Base-by-base conservation (phyloP, 495 filamentous ascomycete genomes). In the Penicillium alfredii region DNA sequence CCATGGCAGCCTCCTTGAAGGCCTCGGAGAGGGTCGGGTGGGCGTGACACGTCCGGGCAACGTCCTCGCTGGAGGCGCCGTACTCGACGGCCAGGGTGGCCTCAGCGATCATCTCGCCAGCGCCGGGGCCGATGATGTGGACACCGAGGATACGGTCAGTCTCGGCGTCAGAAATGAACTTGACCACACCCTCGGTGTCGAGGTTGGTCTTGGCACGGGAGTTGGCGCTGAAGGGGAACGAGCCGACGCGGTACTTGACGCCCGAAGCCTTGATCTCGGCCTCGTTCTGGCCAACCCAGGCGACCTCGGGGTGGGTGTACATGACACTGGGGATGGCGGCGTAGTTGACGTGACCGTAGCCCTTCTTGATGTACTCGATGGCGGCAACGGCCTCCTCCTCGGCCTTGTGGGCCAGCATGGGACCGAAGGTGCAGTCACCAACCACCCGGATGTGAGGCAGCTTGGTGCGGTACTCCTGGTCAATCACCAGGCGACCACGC, bases 1-100 rank as follows among this genome's bases (percentile, higher is more conserved):
- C 87, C 92, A 98, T 98, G 38, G 92, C 92, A 47, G 92, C 92
- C 80, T 98, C 92, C 76, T 98, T 98, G 74, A 98, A 96, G 28
- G 92, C 92, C 73, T 98, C 92, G 10, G 89, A 78, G 38, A 96
- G 76, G 38, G 92, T 97, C 39, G 92, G 92, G 75, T 98, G 90
- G 29, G 92, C 90, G 71, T 98, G 92, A 66, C 86, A 89, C 37
- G 92, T 96, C 51, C 90, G 81, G 39, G 82, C 90, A 55, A 98
- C 82, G 68, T 96, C 93, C 73, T 97, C 92, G 53, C 78, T 84
- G 42, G 83, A 89, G 15, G 92, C 92, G 35, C 92, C 92, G 60
- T 97, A 98, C 73, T 98, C 92, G 33, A 98, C 68, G 35, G 92
- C 93, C 49, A 98, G 73, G 25, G 89, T 90, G 37, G 84, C 92